A percentile compares a stretch with the other conserved stretches of the same genome.
Evolutionary conservation across 192 early-diverging fungal genomes (phyloP).

Genomic region (Gamsiella multidivaricata): DNA sequence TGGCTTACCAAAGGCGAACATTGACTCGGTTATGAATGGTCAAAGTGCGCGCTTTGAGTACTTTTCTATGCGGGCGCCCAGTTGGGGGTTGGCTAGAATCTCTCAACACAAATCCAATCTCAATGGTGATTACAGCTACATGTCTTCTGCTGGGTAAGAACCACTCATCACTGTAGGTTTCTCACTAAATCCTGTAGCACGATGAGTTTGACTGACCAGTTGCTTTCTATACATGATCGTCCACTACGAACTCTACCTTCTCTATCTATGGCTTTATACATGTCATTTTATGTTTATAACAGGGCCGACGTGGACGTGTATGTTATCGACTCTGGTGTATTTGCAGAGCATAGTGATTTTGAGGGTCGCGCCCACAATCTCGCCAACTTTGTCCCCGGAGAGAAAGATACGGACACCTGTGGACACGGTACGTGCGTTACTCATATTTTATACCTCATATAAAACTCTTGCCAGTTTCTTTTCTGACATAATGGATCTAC

Average conservation of each 20-base stretch:
- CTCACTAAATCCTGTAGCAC: neutral
- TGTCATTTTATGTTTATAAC: neutral
- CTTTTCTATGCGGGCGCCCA: constrained; percentile 74
- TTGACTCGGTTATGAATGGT: constrained; percentile 75
- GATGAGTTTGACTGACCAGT: too few species aligned
- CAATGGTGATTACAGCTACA: constrained; percentile 64
- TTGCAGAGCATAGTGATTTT: constrained; percentile 61
- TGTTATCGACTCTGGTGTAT: constrained; percentile 73
- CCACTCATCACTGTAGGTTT: neutral
- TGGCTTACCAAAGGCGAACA: neutral
- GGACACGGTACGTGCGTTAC: constrained; percentile 56
- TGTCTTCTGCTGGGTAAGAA: constrained; percentile 65
- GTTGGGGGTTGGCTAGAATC: constrained; percentile 66
- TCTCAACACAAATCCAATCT: constrained; percentile 50
- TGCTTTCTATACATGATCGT: too few species aligned
- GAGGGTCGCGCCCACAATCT: constrained; percentile 56
- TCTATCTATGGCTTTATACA: constrained; percentile 6
- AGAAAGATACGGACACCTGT: constrained; percentile 49
- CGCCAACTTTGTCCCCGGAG: constrained; percentile 49
- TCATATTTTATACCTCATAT: neutral
- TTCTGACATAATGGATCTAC: too few species aligned
- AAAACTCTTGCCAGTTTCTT: neutral
- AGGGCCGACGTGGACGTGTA: constrained; percentile 67
- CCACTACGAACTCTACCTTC: too few species aligned
- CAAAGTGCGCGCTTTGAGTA: constrained; percentile 74